Evolutionary conservation across 2,329 filamentous ascomycete genomes (phyloP).

Genomic region (Alternaria triticimaculans): DNA sequence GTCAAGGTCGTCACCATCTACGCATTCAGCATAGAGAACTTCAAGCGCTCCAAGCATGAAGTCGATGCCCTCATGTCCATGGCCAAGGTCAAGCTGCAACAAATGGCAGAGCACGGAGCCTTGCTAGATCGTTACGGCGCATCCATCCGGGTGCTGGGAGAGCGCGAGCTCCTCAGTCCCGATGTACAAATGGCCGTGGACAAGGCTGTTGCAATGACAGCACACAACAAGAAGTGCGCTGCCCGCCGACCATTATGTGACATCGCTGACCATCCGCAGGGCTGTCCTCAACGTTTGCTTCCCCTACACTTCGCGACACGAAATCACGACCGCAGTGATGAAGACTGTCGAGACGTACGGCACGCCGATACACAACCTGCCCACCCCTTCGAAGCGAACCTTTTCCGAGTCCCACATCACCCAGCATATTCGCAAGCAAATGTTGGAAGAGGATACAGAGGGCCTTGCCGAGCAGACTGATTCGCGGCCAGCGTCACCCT

Average conservation of each 20-base stretch:
- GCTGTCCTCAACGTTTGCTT: constrained; percentile 93
- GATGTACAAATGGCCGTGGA: constrained; percentile 92
- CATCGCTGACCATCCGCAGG: constrained; percentile 39
- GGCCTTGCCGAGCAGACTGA: constrained; percentile 33
- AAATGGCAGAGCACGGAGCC: constrained; percentile 91
- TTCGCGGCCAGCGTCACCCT: constrained; percentile 43
- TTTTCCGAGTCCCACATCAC: constrained; percentile 90
- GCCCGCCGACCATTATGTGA: not conserved
- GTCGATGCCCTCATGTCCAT: constrained; percentile 98
- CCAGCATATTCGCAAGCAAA: constrained; percentile 73
- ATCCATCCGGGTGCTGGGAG: constrained; percentile 82
- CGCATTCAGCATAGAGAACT: constrained; percentile 99
- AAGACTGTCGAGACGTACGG: constrained; percentile 88
- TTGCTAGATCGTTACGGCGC: constrained; percentile 92
- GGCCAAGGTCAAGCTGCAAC: constrained; percentile 91
- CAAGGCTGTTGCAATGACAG: constrained; percentile 83
- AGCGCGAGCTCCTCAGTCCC: constrained; percentile 79
- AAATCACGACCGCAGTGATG: constrained; percentile 89
- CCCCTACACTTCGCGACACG: constrained; percentile 93
- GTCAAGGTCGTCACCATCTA: constrained; percentile 98
- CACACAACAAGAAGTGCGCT: constrained; percentile 78
- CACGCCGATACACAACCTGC: constrained; percentile 65
- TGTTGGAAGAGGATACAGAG: constrained; percentile 50
- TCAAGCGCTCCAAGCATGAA: constrained; percentile 94
- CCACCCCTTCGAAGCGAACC: constrained; percentile 64